Evolutionary conservation across 129 eudicot species (phyloP), one percentile per base, ranked within the genome.

Genomic region (Lactuca sativa): DNA sequence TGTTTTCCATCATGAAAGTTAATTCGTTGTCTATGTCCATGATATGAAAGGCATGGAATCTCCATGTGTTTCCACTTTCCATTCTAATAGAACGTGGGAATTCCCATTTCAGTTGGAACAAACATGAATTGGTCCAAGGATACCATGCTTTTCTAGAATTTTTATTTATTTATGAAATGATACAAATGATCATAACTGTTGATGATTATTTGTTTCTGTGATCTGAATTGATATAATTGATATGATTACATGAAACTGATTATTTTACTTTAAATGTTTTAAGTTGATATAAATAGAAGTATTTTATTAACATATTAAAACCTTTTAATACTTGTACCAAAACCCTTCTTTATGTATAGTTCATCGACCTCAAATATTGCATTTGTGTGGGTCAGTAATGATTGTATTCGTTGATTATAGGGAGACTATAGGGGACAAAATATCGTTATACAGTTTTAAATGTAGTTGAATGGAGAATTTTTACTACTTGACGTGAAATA

Each of bases 31-130:
- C 64, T 52, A 70, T 21, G 7, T 73, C 70, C 70, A 73, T 73
- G 64, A 73, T 63, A 10, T 37, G 78, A 73, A 52, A 53, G 44
- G 64, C 64, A 63, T 54, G 78, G 71, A 64, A 64, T 73, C 78
- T 64, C 44, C 31, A 12, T 53, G 64, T 54, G 56, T 43, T 64
- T 54, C 71, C 78, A 73, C 71, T 64, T 73, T 54, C 78, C 56
- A 55, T 53, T 63, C 17, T 25, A 6, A 54, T 63, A 40, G 64
- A 63, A 38, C 71, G 44, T 63, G 38, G 33, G 69, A 63, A 73
- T 54, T 64, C 43, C 56, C 30, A 53, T 52, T 63, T 15, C 7
- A 51, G 17, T 36, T 33, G 15, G 41, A 47, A 12, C 15, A 62
- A 10, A 34, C 52, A 56, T 54, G 51, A 47, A 66, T 51, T 11